A percentile compares a stretch with the other conserved stretches of the same genome.
These are phyloP conservation scores for Boletus smithii DNA, from an alignment of 1,284 basidiomycete genomes.

Conservation along the genomic window DNA sequence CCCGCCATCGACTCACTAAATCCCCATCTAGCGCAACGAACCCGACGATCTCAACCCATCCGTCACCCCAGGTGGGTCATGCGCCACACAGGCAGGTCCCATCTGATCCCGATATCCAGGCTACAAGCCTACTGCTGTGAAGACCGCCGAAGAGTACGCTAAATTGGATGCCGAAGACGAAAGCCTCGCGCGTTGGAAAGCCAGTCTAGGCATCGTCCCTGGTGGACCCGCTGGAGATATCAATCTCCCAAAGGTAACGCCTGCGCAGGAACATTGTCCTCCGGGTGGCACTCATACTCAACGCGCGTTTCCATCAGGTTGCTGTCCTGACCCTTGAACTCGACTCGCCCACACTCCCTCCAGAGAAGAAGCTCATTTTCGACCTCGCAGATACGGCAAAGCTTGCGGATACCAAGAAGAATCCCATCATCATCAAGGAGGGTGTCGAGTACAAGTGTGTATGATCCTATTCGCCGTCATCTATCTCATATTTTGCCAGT, in stretches of 20 bases:
- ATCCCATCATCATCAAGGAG: slow-evolving; percentile 79
- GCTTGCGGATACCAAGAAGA: slow-evolving; percentile 58
- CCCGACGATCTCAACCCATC: slow-evolving; percentile 63
- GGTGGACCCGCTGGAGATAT: slow-evolving; percentile 41
- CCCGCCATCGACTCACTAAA: slow-evolving; percentile 7
- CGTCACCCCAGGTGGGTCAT: slow-evolving; percentile 55
- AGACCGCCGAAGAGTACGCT: slow-evolving; percentile 68
- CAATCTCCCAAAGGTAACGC: slow-evolving; percentile 60
- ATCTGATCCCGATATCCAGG: slow-evolving; percentile 43
- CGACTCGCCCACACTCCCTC: slow-evolving; percentile 61
- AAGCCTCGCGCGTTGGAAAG: slow-evolving; percentile 86
- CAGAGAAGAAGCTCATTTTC: slow-evolving; percentile 57
- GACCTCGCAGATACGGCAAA: slow-evolving; percentile 48
- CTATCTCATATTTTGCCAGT: slow-evolving; percentile 37
- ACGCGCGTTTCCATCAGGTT: slow-evolving; percentile 43
- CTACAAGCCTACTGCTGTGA: slow-evolving; percentile 67
- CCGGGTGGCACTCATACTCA: slow-evolving; percentile 10
- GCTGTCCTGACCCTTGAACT: slow-evolving; percentile 70
- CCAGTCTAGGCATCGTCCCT: slow-evolving; percentile 77
- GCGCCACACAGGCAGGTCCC: neutral
- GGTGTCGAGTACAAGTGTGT: slow-evolving; percentile 77
- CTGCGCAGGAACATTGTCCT: neutral
- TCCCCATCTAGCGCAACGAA: slow-evolving; percentile 48
- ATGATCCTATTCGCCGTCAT: neutral
- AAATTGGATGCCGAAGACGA: slow-evolving; percentile 83